These are phyloP conservation scores for Cadophora sp. DNA, from an alignment of 2,329 filamentous ascomycete genomes.

Conservation along the genomic window DNA sequence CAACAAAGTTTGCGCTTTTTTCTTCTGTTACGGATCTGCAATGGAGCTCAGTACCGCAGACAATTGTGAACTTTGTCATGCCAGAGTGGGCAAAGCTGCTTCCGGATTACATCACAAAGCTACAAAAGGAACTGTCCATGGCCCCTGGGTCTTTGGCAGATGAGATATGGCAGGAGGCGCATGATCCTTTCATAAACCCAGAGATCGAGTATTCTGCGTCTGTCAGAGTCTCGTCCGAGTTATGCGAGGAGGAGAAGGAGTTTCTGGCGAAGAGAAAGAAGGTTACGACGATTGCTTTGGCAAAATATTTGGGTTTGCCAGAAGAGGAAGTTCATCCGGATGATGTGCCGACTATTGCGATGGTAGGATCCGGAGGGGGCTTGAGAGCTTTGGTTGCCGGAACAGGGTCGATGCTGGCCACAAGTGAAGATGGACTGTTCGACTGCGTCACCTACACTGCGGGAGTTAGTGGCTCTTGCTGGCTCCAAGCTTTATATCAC, in stretches of 20 bases:
- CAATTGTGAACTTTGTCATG: conserved; percentile 73
- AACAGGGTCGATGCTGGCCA: conserved; percentile 83
- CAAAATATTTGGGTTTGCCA: conserved; percentile 79
- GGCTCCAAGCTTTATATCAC: conserved; percentile 89
- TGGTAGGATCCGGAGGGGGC: conserved; percentile 93
- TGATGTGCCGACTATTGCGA: conserved; percentile 90
- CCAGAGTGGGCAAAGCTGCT: conserved; percentile 83
- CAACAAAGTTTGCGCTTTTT: conserved; percentile 48
- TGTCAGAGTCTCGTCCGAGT: conserved; percentile 80
- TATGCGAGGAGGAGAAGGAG: conserved; percentile 83
- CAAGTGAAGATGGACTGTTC: conserved; percentile 86
- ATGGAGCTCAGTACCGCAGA: conserved; percentile 61
- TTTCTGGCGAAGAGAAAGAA: conserved; percentile 74
- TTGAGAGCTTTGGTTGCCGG: conserved; percentile 89
- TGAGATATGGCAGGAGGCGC: conserved; percentile 92
- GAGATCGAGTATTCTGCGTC: conserved; percentile 84
- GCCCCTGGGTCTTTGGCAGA: conserved; percentile 86
- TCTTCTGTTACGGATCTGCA: conserved; percentile 60
- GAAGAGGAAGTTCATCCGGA: conserved; percentile 88
- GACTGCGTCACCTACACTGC: conserved; percentile 95
- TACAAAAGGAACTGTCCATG: conserved; percentile 88
- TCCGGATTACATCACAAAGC: conserved; percentile 78
- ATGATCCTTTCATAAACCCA: conserved; percentile 82
- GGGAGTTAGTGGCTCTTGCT: conserved; percentile 94
- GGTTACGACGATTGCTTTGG: conserved; percentile 75